Base-by-base conservation (phyloP, 495 filamentous ascomycete genomes). In the Apiosordaria backusii region DNA sequence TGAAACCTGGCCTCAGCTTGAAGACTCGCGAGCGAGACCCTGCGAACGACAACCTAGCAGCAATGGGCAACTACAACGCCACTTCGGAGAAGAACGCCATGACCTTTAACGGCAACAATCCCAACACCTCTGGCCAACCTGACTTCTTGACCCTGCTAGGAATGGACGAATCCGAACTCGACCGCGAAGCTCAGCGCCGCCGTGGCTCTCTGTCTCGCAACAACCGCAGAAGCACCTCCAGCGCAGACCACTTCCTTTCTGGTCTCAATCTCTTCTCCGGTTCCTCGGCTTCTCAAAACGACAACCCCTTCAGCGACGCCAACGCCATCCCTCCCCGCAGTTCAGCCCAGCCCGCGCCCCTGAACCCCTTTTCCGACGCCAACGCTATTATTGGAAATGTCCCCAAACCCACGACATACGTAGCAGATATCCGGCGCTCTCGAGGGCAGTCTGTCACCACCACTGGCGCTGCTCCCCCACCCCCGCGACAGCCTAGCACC, bases 361-460 rank as follows among this genome's bases (percentile, higher is more conserved):
- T 78, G 4, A 75, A 83, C 62, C 80, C 79, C 40, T 81, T 85
- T 58, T 74, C 74, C 13, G 82, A 84, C 50, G 71, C 77, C 40
- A 76, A 77, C 60, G 73, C 79, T 35, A 72, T 79, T 24, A 60
- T 60, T 24, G 67, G 64, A 22, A 4, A 16, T 16, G 16, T 67
- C 25, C 40, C 66, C 59, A 78, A 76, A 22, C 72, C 75, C 10
- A 64, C 73, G 57, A 80, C 74, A 9, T 82, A 83, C 62, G 75
- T 81, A 15, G 70, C 78, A 50, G 76, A 78, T 63, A 73, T 81
- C 4, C 76, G 78, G 0, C 80, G 78, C 24, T 83, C 81, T 4
- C 78, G 82, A 7, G 79, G 79, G 63, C 72, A 66, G n/a, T 55
- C 52, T 23, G 9, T 55, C 21, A 71, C 69, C 24, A 72, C 57